Evolutionary conservation across 1,284 basidiomycete genomes (phyloP), one percentile per base, ranked within the genome.

Genomic region (Somion occarium): DNA sequence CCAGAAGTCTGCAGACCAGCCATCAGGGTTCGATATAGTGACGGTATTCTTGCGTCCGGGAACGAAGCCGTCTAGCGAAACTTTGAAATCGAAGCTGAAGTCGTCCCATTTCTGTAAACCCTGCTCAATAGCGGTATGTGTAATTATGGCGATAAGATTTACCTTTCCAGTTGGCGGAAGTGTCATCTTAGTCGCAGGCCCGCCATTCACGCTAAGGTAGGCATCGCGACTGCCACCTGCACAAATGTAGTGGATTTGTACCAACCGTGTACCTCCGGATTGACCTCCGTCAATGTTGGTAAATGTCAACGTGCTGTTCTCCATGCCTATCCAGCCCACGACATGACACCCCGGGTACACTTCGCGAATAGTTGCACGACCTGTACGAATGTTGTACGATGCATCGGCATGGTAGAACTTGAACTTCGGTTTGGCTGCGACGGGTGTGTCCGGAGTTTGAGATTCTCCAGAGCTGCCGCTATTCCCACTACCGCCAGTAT

Each of bases 331-430:
- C 39, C 39, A 41, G 7, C 39, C 39, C 5, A 41, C 39, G 18
- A 41, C 39, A 22, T 22, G 7, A 19, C 39, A 41, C 5, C 39
- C 39, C 9, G 39, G 39, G 39, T 41, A 41, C 15, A 41, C 15
- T 22, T 41, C 39, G 9, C 39, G 39, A 41, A 41, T 18, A 41
- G 9, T 41, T 5, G 39, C 20, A 18, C 39, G 39, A 5, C 39
- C 39, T 9, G 39, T 41, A 7, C 39, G 39, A 19, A 41, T 41
- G 39, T 41, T 41, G 18, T 41, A 41, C 7, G 39, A 41, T 15
- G 39, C 39, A 41, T 41, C 39, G 18, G 39, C 39, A 22, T 41
- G 39, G 18, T 41, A 41, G 39, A 18, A 41, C 39, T 41, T 41
- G 39, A 41, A 41, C 20, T 41, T 41, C 7, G 9, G 7, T 22